Conservation (phyloP, 805 yeast genomes). For the Candida tallmaniae region DNA sequence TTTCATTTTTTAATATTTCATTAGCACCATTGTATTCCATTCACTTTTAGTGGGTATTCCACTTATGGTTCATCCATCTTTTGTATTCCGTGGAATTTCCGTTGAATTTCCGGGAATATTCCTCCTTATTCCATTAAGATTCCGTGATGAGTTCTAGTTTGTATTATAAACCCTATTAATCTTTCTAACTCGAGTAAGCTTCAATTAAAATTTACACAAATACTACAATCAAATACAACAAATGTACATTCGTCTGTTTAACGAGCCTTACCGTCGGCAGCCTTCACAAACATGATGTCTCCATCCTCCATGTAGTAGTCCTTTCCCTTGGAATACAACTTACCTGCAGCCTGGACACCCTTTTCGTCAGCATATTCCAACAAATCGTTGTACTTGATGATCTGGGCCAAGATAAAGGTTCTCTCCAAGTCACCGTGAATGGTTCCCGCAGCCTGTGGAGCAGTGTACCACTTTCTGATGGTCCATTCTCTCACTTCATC, state of each 20-base stretch:
- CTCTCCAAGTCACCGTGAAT: constrained; percentile 94
- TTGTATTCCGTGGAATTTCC: too few species aligned
- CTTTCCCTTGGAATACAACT: constrained; percentile 87
- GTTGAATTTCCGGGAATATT: too few species aligned
- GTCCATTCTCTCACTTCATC: constrained; percentile 99
- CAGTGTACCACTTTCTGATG: constrained; percentile 82
- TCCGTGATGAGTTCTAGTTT: too few species aligned
- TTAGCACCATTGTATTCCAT: too few species aligned
- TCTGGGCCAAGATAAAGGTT: constrained; percentile 91
- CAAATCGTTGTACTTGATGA: constrained; percentile 80
- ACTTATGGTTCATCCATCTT: too few species aligned
- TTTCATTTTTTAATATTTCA: too few species aligned
- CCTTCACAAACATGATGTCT: constrained; percentile 86
- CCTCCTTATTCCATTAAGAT: too few species aligned
- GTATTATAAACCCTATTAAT: too few species aligned
- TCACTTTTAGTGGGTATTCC: too few species aligned
- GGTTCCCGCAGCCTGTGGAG: constrained; percentile 99
- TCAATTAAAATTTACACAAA: too few species aligned
- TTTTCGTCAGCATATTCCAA: constrained; percentile 71
- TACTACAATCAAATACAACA: too few species aligned
- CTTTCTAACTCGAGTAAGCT: too few species aligned
- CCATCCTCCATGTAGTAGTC: constrained; percentile 94
- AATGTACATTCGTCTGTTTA: constrained; percentile 14
- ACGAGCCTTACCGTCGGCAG: constrained; percentile 85
- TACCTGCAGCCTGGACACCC: constrained; percentile 82